Base-by-base conservation (phyloP, 140 eudicot genomes). In the Bidens hawaiensis region DNA sequence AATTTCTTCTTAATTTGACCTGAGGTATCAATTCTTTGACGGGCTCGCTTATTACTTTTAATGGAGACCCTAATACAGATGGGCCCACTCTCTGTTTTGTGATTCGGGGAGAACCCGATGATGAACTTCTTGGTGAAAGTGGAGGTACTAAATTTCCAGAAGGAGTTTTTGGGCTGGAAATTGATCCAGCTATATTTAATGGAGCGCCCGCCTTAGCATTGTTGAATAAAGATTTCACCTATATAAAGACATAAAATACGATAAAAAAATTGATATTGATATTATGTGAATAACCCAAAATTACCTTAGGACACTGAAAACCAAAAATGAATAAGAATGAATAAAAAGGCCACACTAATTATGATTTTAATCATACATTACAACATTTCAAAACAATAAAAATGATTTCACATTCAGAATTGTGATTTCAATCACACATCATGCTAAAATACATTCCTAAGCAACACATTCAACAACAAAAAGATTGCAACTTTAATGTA, bases 101-200 rank as follows among this genome's bases (percentile, higher is more conserved):
- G 51, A 86, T 55, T 42, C 95, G 89, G 45, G 96, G 98, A 12
- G 98, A 91, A 56, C 98, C 86, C n/a, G 90, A 79, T 23, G 89
- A 78, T 42, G 78, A 73, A 70, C 93, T 91, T 71, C 98, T 80
- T 59, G 98, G 98, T 30, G 98, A 91, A 67, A 91, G 95, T n/a
- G 96, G 98, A 38, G 96, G 96, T 56, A 87, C 62, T 34, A 89
- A 54, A 69, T 69, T 87, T 64, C 66, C 76, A 10, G 78, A 73
- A 64, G 84, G 67, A 59, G 84, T 79, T 63, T 80, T 87, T 76
- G 85, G 68, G 75, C 82, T 82, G 48, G 84, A 67, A 64, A 77
- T 70, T 48, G 81, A 78, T 36, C 94, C 91, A 28, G 85, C 9
- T 9, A 69, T 66, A 72, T 68, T 79, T 51, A 83, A 60, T 19